These are phyloP conservation scores for Naganishia randhawae DNA, from an alignment of 768 basidiomycete species.

Conservation along the genomic window DNA sequence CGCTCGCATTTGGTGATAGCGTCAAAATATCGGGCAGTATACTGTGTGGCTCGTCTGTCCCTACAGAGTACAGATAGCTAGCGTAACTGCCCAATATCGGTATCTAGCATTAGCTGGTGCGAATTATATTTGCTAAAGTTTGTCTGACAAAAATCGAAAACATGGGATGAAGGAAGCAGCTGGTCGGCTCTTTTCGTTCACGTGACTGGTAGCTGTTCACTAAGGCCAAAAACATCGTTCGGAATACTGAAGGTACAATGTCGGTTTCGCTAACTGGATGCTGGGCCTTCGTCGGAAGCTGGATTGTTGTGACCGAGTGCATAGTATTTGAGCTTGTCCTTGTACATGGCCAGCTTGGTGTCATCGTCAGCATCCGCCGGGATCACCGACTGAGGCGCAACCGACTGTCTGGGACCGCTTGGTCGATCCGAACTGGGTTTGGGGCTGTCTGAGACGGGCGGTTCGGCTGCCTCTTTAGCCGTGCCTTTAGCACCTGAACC, in stretches of 20 bases:
- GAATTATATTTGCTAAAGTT: neutral
- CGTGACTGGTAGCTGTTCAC: neutral
- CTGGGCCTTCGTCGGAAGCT: neutral
- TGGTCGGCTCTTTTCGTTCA: neutral
- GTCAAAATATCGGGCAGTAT: too few relatives aligned
- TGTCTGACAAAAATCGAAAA: constrained; percentile 4
- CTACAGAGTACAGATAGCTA: neutral
- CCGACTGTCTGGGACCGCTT: neutral
- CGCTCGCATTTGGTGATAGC: too few relatives aligned
- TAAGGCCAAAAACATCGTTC: neutral
- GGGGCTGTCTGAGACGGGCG: neutral
- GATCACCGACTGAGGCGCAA: constrained; percentile 8
- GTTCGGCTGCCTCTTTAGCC: neutral
- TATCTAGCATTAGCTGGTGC: neutral
- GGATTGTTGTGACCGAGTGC: neutral
- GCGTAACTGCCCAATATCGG: neutral
- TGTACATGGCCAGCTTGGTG: constrained; percentile 25
- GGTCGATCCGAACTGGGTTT: neutral
- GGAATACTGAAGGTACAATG: neutral
- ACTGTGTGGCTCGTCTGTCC: too few relatives aligned
- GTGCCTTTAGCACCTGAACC: neutral
- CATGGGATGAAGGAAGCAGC: neutral
- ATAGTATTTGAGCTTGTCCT: constrained; percentile 22
- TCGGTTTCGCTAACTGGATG: neutral
- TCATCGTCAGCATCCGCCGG: constrained; percentile 25